Evolutionary conservation across 2,329 filamentous ascomycete genomes (phyloP), one percentile per base, ranked within the genome.

Genomic region (Cladosporium velox): DNA sequence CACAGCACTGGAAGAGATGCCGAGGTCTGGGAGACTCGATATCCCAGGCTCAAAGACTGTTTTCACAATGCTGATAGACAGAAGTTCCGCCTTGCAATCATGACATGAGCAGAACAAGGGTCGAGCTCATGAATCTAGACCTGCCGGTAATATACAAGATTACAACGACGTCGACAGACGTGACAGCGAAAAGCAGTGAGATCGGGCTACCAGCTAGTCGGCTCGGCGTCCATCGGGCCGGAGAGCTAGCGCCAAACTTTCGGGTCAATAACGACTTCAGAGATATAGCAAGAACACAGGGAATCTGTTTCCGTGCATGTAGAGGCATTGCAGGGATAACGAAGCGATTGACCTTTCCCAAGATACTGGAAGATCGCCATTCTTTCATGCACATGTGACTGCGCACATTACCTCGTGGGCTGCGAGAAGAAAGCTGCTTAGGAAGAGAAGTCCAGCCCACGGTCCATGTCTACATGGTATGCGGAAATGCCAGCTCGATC

Each of bases 251-350:
- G 21, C 38, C 47, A 32, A 35, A 34, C 26, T 32, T 30, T 7
- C 30, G 47, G 59, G 60, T 38, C 60, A 54, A 63, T 63, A 63
- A 14, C 18, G 49, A 52, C 44, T 34, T 34, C 34, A 30, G 59
- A 38, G 35, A 63, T 63, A 55, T 34, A 41, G 15, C 34, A 54
- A 35, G 21, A 63, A 18, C 21, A 41, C 14, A 28, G 15, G 24
- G 32, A 24, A 24, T 26, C 21, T 41, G n/a, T 58, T 58, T 58
- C 55, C 32, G 28, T 58, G 34, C 55, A 34, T 38, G 21, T 24
- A 47, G 2, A 47, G 41, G 41, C n/a, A 47, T 47, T 47, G 41
- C 41, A 47, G 41, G 41, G n/a, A 11, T 21, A 12, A 24, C 41
- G 41, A 47, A 47, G 55, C 55, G n/a, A 28, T 21, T 24, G 32